Evolutionary conservation across 2,329 filamentous ascomycete species (phyloP), one percentile per base, ranked within the genome.

Genomic region (Lachnellula cervina): DNA sequence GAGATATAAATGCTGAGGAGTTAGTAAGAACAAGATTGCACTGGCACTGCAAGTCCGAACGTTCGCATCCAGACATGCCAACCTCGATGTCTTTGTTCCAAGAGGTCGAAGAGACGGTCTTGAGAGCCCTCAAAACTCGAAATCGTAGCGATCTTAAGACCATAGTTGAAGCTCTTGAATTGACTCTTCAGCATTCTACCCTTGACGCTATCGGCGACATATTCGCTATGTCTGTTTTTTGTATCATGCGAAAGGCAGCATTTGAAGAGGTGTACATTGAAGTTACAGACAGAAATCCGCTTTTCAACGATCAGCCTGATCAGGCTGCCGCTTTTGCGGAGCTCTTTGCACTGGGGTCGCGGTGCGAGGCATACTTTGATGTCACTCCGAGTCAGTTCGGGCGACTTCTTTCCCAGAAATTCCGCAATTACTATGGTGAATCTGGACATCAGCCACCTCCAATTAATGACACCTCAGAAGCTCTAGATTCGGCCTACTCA

Each of bases 301-400:
- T 84, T 9, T 83, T 83, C 67, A 80, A 83, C 52, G 74, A 78
- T 19, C 82, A 83, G 54, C 73, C 81, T 1, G 83, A 86, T 55
- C 83, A 86, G 66, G 82, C 82, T 14, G 82, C 81, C 34, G 81
- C 81, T 6, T 86, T 86, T 62, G 78, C 82, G 0, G 83, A 86
- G 64, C 77, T 83, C 0, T 86, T 83, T 68, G 82, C 81, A 0
- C 71, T 85, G 1, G 83, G 83, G 1, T 85, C 82, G 3, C 79
- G 82, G 52, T 86, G 83, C 63, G 81, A 84, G 57, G 74, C 78
- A 0, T 86, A 84, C 63, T 83, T 86, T 56, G 81, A 82, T 56
- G 76, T 85, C 49, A 64, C 72, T 2, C 78, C 78, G 2, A 75
- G 74, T 32, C 71, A 72, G 5, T 70, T 81, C 35, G 78, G 78